Base-by-base conservation (phyloP, 2,329 filamentous ascomycete genomes). In the Pestalotiopsis sp. region DNA sequence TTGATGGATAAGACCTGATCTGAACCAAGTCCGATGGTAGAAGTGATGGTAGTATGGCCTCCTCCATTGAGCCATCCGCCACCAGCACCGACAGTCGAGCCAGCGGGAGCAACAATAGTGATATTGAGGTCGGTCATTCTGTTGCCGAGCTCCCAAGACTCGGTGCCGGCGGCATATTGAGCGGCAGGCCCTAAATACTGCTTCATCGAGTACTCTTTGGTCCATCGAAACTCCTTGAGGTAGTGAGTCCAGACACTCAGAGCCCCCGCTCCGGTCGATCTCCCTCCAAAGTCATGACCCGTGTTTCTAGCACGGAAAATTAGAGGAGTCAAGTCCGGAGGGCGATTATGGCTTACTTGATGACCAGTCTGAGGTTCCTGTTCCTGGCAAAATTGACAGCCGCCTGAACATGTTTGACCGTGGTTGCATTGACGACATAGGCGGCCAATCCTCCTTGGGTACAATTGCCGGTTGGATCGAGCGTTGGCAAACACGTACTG, bases 51-150 rank as follows among this genome's bases (percentile, higher is more conserved):
- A 1, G 81, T 82, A 72, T 88, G 86, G 0, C 87, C 86, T 5
- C 84, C 86, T 7, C 84, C 86, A 63, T 84, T 82, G 7, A 80
- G 82, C 74, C 85, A 89, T 1, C 86, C 86, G 14, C 87, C 87
- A 1, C 83, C 82, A 2, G 84, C 76, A 1, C 80, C 79, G 2
- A 80, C 80, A 0, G 79, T 81, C 27, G 74, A 72, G 14, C 77
- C 76, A 1, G 77, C 78, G 0, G 79, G 79, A 0, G 78, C 74
- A 1, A 79, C 69, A 1, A 81, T 68, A 0, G 76, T 75, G 68
- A 80, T 76, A 57, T 80, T 80, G 67, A 79, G 64, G 9, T 66
- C 36, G 2, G 70, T 70, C 74, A 79, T 81, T 13, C 71, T 61
- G 4, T 69, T 66, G 23, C 75, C 77, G 49, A 79, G 72, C 66